Evolutionary conservation across 176 grass and related monocot species (phyloP), one percentile per base, ranked within the genome.

Genomic region (Rhynchospora breviuscula): DNA sequence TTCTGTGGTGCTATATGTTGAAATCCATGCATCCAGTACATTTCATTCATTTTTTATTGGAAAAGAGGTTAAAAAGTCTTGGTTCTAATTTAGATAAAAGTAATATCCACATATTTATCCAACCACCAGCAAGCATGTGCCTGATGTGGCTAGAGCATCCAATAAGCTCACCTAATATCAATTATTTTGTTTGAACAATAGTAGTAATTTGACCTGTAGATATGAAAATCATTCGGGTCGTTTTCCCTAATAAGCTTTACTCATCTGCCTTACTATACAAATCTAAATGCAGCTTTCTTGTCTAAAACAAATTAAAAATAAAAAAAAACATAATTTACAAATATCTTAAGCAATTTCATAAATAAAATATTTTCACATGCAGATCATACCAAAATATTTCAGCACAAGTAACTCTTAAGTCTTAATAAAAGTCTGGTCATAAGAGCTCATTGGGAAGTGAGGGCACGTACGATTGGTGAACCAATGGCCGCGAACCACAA

Each of bases 61-160:
- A 23, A 46, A 76, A 76, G 23, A 29, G 48, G 48, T 26, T 31
- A 76, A 33, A 56, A 56, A 56, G 22, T 56, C 15, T 31, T 77
- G 73, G 73, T 77, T 77, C 13, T 31, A 22, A 29, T 77, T 77
- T 31, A 77, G 73, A 77, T 18, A 56, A 33, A 40, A 56, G 73
- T 23, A 31, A 76, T 77, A 77, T 56, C 73, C 73, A 56, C 73
- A 77, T 29, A 33, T 25, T 26, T 29, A 56, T 77, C 23, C 73
- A 56, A 56, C 48, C 48, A 22, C 6, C 11, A 56, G 23, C 17
- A 72, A 21, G 15, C 4, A 26, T 46, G 17, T 48, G 15, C 4
- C 64, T 46, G 17, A 48, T 71, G 67, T 71, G 67, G 67, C 17
- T 17, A 22, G 5, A 11, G 1, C 25, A 66, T 66, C 63, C 63